Evolutionary conservation across 2,329 filamentous ascomycete species (phyloP).

Genomic region (Lojkania enalia): DNA sequence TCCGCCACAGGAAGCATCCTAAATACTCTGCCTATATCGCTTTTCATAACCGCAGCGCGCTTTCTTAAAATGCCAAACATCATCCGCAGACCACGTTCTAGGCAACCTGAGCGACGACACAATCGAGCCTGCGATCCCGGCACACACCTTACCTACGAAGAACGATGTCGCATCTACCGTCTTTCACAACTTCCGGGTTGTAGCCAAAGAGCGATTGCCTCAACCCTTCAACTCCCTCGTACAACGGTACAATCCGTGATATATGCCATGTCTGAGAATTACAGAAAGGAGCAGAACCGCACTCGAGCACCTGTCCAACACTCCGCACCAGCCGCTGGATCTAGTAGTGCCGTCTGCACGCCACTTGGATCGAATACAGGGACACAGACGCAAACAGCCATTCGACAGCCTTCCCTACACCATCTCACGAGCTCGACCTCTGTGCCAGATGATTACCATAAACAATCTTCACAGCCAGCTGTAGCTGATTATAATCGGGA

Average conservation of each 20-base stretch:
- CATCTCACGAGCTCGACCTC: too few species aligned
- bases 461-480: slow-evolving; percentile 7
- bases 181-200: slow-evolving; percentile 5
- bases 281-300: too few species aligned
- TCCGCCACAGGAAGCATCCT: background rate
- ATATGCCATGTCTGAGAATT: slow-evolving; percentile 4
- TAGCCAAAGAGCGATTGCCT: slow-evolving; percentile 9
- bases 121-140: slow-evolving; percentile 7
- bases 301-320: slow-evolving; percentile 3
- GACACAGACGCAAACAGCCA: too few species aligned
- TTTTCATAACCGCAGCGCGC: too few species aligned
- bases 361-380: too few species aligned
- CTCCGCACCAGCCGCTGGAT: too few species aligned
- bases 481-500: slow-evolving; percentile 2
- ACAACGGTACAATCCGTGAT: slow-evolving; percentile 10
- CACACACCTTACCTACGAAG: slow-evolving; percentile 9
- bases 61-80: slow-evolving; percentile 11
- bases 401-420: too few species aligned
- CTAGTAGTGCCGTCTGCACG: slow-evolving; percentile 1
- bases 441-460: slow-evolving; percentile 6
- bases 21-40: background rate
- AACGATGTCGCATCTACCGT: slow-evolving; percentile 5
- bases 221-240: slow-evolving; percentile 9
- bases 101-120: slow-evolving; percentile 6
- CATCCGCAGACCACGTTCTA: slow-evolving; percentile 9